These are phyloP conservation scores for Ogataea kodamae DNA, from an alignment of 805 yeast genomes.

Conservation along the genomic window DNA sequence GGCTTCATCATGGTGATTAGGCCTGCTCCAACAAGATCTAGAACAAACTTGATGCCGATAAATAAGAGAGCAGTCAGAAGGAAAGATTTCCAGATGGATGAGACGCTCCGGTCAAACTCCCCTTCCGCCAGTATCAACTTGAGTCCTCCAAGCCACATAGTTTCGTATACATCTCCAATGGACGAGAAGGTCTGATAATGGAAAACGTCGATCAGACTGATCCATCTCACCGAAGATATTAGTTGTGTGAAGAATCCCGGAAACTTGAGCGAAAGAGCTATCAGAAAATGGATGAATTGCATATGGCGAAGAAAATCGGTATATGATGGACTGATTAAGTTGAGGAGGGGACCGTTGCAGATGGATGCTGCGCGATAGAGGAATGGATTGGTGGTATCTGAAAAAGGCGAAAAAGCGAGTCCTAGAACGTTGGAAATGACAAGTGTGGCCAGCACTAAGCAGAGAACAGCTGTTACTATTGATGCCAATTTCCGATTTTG, in stretches of 20 bases:
- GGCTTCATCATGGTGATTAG: slow-evolving; percentile 10
- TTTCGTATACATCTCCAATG: slow-evolving; percentile 39
- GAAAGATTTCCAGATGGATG: slow-evolving; percentile 23
- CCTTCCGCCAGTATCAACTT: slow-evolving; percentile 31
- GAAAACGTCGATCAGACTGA: slow-evolving; percentile 41
- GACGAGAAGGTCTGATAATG: slow-evolving; percentile 9
- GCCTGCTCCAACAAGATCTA: slow-evolving; percentile 8
- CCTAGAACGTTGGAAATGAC: slow-evolving; percentile 34
- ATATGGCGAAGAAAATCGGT: slow-evolving; percentile 48
- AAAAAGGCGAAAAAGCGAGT: slow-evolving; percentile 48
- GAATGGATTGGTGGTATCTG: slow-evolving; percentile 54
- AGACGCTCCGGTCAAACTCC: slow-evolving; percentile 35
- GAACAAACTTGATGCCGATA: slow-evolving; percentile 24
- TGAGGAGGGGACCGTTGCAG: slow-evolving; percentile 53
- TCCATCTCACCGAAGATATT: slow-evolving; percentile 50
- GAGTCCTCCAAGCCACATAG: slow-evolving; percentile 41
- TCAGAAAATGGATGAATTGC: slow-evolving; percentile 57
- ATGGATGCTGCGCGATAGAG: slow-evolving; percentile 52
- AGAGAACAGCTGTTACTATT: slow-evolving; percentile 38
- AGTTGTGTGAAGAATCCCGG: slow-evolving; percentile 64
- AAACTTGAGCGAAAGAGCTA: slow-evolving; percentile 50
- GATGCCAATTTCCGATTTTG: slow-evolving; percentile 36
- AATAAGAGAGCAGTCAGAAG: slow-evolving; percentile 34
- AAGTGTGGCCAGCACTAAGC: slow-evolving; percentile 40
- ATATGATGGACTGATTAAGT: slow-evolving; percentile 53